Evolutionary conservation across 768 basidiomycete species (phyloP).

Genomic region (Naganishia randhawae): DNA sequence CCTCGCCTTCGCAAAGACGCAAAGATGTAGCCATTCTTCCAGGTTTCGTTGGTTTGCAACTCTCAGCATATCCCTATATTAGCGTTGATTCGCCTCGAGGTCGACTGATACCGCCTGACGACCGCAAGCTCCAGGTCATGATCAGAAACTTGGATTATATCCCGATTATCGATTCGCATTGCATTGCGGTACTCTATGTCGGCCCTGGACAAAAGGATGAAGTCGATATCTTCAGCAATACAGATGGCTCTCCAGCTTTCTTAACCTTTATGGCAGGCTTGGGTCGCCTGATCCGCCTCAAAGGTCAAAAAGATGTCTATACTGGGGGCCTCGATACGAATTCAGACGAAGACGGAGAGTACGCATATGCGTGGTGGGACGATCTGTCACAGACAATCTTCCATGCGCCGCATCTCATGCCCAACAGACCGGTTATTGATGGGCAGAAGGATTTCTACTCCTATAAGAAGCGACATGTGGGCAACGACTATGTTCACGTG

Average conservation of each 20-base stretch:
- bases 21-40: slow-evolving; percentile 83
- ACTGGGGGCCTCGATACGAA: slow-evolving; percentile 79
- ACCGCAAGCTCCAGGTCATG: slow-evolving; percentile 46
- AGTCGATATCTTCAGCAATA: slow-evolving; percentile 78
- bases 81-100: slow-evolving; percentile 54
- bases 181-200: slow-evolving; percentile 93
- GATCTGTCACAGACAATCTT: slow-evolving; percentile 92
- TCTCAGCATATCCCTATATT: slow-evolving; percentile 68
- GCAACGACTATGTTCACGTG: slow-evolving; percentile 93
- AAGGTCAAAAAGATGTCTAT: slow-evolving; percentile 86
- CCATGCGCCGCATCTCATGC: slow-evolving; percentile 97
- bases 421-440: slow-evolving; percentile 55
- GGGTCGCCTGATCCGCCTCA: slow-evolving; percentile 78
- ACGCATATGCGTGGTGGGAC: slow-evolving; percentile 99
- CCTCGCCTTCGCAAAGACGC: slow-evolving; percentile 80
- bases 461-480: slow-evolving; percentile 91
- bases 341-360: slow-evolving; percentile 81
- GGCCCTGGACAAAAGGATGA: slow-evolving; percentile 84
- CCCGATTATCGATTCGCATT: slow-evolving; percentile 95
- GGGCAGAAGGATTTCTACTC: slow-evolving; percentile 62
- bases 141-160: slow-evolving; percentile 71
- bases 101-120: slow-evolving; percentile 54
- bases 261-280: slow-evolving; percentile 87
- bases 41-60: slow-evolving; percentile 75
- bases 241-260: slow-evolving; percentile 90